phyloP scores from a whole-genome alignment of 1,284 basidiomycete species.

The Leccinum pachyderme region DNA sequence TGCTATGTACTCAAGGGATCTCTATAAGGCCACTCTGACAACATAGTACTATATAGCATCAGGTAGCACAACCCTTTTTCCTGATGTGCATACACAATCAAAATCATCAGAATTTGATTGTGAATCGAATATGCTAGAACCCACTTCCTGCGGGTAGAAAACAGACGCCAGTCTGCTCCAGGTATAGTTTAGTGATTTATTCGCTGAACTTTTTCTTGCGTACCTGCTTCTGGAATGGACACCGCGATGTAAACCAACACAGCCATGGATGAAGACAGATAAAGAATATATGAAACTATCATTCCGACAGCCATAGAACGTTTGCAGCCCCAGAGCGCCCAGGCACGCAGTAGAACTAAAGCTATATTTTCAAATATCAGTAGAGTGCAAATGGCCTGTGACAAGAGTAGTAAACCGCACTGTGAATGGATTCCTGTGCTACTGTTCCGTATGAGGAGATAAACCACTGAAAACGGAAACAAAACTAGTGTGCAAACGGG shows the following conservation, averaged over 20 bases:
- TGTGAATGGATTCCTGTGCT: conserved; percentile 14
- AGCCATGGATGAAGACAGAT: neutral
- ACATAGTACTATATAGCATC: no score
- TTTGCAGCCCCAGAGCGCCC: conserved; percentile 18
- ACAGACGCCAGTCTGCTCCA: neutral
- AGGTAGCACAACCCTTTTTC: no score
- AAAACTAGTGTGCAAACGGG: neutral
- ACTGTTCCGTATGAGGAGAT: neutral
- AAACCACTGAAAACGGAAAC: neutral
- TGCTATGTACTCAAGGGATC: no score
- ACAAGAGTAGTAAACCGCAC: conserved; percentile 4
- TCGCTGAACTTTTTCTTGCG: neutral
- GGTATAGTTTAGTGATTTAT: neutral
- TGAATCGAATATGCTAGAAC: neutral
- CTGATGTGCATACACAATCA: no score
- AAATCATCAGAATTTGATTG: neutral
- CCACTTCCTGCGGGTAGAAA: neutral
- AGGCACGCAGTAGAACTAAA: conserved; percentile 14
- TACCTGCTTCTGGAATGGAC: neutral
- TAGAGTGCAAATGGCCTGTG: no score
- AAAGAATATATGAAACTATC: neutral
- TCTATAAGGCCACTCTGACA: no score
- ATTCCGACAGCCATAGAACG: neutral
- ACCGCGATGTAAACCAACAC: neutral
- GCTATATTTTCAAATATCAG: conserved; percentile 1